phyloP scores from a whole-genome alignment of 2,329 filamentous ascomycete genomes.

The Furcasterigmium sp. region DNA sequence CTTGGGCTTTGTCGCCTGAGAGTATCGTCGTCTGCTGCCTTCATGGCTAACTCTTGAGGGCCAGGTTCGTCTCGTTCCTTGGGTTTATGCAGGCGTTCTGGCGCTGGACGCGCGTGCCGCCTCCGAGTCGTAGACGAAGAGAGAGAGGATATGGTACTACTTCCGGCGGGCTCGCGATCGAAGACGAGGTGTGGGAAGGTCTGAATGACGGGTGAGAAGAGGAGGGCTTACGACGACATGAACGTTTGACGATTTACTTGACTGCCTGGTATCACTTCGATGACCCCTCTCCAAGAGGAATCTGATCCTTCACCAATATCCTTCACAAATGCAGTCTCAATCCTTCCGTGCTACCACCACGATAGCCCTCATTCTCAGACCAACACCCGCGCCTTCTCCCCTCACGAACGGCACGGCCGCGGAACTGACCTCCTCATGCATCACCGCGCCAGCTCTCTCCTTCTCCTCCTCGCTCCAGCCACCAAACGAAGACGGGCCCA shows the following conservation, averaged over 20 bases:
- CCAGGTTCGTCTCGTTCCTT: background rate
- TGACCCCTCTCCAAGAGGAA: too few relatives aligned
- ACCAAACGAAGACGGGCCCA: background rate
- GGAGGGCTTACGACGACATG: too few relatives aligned
- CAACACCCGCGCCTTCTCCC: background rate
- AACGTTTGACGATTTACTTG: too few relatives aligned
- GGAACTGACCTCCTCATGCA: background rate
- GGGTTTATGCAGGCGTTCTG: background rate
- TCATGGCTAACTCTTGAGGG: too few relatives aligned
- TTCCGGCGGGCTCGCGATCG: background rate
- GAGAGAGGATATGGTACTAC: background rate
- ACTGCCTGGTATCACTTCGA: too few relatives aligned
- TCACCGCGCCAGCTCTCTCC: background rate
- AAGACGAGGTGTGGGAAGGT: background rate
- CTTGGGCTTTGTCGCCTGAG: too few relatives aligned
- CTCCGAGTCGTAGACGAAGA: background rate
- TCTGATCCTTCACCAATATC: too few relatives aligned
- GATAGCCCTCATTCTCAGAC: background rate
- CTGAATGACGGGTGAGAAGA: background rate
- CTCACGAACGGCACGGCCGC: background rate
- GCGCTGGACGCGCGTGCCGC: background rate
- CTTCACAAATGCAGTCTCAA: too few relatives aligned
- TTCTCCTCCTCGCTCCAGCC: conserved; percentile 8
- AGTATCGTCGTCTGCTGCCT: too few relatives aligned
- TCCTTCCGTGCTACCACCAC: background rate